Conservation (phyloP, 2,329 filamentous ascomycete species). For the Hymenoscyphus fraxineus region DNA sequence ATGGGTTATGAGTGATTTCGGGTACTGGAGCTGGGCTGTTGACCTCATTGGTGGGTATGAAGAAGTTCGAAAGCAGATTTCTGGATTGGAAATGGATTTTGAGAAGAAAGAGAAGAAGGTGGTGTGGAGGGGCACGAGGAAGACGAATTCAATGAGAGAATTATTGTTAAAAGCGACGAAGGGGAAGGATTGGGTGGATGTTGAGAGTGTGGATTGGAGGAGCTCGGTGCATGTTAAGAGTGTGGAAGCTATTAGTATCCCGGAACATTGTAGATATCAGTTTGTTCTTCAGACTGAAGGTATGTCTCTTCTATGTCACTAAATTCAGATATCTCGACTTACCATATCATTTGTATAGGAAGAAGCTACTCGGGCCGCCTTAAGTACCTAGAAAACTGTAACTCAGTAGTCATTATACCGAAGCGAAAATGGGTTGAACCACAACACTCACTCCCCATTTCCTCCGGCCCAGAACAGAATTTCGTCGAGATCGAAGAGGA, state of each 20-base stretch:
- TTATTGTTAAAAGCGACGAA: slow-evolving; percentile 31
- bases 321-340: too few species aligned
- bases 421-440: slow-evolving; percentile 19
- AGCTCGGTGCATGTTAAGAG: background rate
- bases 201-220: slow-evolving; percentile 29
- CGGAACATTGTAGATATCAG: slow-evolving; percentile 52
- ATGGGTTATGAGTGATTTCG: slow-evolving; percentile 38
- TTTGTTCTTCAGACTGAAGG: slow-evolving; percentile 51
- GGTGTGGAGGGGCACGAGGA: slow-evolving; percentile 30
- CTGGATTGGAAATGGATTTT: slow-evolving; percentile 13
- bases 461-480: slow-evolving; percentile 44
- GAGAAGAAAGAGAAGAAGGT: slow-evolving; percentile 23
- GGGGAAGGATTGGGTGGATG: slow-evolving; percentile 37
- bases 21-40: slow-evolving; percentile 36
- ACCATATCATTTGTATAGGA: slow-evolving; percentile 15
- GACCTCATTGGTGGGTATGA: slow-evolving; percentile 37
- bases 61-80: slow-evolving; percentile 25
- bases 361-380: slow-evolving; percentile 49
- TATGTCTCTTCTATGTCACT: background rate
- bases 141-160: slow-evolving; percentile 27
- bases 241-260: slow-evolving; percentile 39
- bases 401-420: slow-evolving; percentile 15
- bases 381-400: slow-evolving; percentile 47
- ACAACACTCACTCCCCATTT: slow-evolving; percentile 20
- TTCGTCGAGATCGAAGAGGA: slow-evolving; percentile 46